These are phyloP conservation scores for Pseudotulostoma volvatum DNA, from an alignment of 495 filamentous ascomycete genomes.

Conservation along the genomic window DNA sequence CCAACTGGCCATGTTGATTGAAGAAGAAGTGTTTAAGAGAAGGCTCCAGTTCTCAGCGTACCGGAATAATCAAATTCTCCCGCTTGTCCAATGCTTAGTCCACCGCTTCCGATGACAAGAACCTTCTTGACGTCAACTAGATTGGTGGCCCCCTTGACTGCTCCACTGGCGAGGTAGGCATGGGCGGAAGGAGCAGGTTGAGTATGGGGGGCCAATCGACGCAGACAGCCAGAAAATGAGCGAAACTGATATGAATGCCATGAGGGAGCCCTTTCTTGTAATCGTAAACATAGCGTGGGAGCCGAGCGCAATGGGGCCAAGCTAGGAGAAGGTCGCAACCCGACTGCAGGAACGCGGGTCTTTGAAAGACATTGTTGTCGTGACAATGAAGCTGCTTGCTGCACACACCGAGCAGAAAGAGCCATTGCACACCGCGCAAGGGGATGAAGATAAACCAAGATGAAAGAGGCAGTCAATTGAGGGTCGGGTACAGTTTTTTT, in stretches of 20 bases:
- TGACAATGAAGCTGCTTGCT: slow-evolving; percentile 28
- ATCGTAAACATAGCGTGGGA: slow-evolving; percentile 20
- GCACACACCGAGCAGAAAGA: slow-evolving; percentile 35
- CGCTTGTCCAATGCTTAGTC: slow-evolving; percentile 89
- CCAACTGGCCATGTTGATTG: too few relatives aligned
- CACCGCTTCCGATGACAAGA: slow-evolving; percentile 81
- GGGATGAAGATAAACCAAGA: too few relatives aligned
- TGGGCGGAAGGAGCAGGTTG: slow-evolving; percentile 68
- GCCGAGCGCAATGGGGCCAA: slow-evolving; percentile 15
- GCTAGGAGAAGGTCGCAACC: slow-evolving; percentile 26
- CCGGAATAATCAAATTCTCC: slow-evolving; percentile 99
- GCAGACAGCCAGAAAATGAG: slow-evolving; percentile 26
- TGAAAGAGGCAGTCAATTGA: slow-evolving; percentile 8
- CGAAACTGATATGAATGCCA: slow-evolving; percentile 30
- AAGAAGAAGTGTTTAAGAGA: neutral
- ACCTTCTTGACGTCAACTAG: slow-evolving; percentile 92
- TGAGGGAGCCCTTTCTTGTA: slow-evolving; percentile 24
- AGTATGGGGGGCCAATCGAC: slow-evolving; percentile 22
- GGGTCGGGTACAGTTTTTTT: slow-evolving; percentile 3
- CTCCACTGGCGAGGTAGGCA: slow-evolving; percentile 76
- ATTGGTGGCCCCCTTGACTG: slow-evolving; percentile 52
- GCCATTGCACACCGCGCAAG: slow-evolving; percentile 30
- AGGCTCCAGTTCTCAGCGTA: slow-evolving; percentile 18
- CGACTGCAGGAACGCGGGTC: slow-evolving; percentile 24
- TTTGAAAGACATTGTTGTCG: slow-evolving; percentile 30